A percentile compares a stretch with the other conserved stretches of the same genome.
Evolutionary conservation across 331 rosid genomes (phyloP).

Genomic region (Pyracantha coccinea): DNA sequence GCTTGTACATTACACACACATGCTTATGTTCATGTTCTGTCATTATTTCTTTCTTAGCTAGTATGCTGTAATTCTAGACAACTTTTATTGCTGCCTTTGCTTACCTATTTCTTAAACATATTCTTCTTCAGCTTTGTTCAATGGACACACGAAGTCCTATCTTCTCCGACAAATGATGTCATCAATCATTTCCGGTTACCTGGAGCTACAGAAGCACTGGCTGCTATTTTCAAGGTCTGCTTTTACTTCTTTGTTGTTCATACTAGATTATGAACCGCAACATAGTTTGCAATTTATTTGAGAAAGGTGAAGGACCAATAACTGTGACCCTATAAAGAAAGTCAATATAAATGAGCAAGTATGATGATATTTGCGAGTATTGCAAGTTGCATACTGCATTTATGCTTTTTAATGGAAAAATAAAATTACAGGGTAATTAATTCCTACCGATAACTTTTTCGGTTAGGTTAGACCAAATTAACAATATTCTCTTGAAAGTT

Average conservation of each 20-base stretch:
- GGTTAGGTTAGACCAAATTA: not conserved
- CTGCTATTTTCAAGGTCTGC: slow-evolving; percentile 86
- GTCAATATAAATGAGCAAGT: not conserved
- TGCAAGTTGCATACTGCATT: not conserved
- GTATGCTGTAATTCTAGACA: not conserved
- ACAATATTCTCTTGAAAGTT: not conserved
- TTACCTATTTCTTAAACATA: slow-evolving; percentile 5
- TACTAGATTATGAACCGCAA: not conserved
- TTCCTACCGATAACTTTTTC: not conserved
- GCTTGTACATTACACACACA: not conserved
- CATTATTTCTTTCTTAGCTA: not conserved
- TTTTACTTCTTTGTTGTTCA: slow-evolving; percentile 15
- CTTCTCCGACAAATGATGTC: slow-evolving; percentile 47
- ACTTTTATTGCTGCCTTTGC: not conserved
- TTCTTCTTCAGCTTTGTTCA: slow-evolving; percentile 62
- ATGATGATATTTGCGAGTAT: not conserved
- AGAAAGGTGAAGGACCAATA: not conserved
- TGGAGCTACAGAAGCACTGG: slow-evolving; percentile 68
- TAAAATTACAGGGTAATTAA: not conserved
- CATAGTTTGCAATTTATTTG: not conserved
- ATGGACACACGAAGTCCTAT: slow-evolving; percentile 80
- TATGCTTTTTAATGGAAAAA: not conserved
- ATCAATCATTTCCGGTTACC: slow-evolving; percentile 72
- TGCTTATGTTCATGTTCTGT: not conserved
- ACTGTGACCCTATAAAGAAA: not conserved